Evolutionary conservation across 2,329 filamentous ascomycete species (phyloP).

Genomic region (Exophiala phaeomuriformis): DNA sequence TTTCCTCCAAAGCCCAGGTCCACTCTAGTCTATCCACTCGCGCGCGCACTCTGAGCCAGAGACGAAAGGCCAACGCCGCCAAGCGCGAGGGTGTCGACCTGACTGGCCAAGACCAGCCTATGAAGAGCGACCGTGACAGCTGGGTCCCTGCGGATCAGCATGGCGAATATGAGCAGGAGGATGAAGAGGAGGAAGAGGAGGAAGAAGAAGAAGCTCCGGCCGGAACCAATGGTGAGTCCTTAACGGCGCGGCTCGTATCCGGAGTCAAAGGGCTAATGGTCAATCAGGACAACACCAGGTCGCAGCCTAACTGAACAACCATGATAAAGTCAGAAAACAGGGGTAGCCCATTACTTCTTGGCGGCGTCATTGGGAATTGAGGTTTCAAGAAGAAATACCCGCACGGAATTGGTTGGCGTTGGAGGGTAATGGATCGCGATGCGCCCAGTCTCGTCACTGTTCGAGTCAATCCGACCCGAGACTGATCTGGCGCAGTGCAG

Average conservation of each 20-base stretch:
- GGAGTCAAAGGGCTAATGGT: background rate
- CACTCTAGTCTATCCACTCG: constrained; percentile 79
- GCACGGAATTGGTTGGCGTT: no score
- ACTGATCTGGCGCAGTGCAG: no score
- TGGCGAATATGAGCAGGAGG: constrained; percentile 38
- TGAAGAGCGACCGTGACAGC: constrained; percentile 67
- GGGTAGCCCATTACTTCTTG: no score
- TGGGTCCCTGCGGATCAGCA: constrained; percentile 70
- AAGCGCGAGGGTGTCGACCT: constrained; percentile 62
- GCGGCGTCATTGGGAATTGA: no score
- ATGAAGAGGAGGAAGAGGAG: constrained; percentile 37
- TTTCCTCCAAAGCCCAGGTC: constrained; percentile 80
- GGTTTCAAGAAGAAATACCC: no score
- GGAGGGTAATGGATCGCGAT: no score
- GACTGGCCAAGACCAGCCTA: constrained; percentile 69
- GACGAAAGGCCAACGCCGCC: constrained; percentile 66
- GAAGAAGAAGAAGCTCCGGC: constrained; percentile 23
- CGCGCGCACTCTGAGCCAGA: constrained; percentile 77
- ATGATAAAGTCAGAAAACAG: background rate
- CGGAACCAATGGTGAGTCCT: constrained; percentile 25
- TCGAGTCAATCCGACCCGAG: no score
- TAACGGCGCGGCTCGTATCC: background rate
- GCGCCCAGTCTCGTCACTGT: no score
- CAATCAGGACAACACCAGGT: constrained; percentile 16
- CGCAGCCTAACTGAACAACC: background rate